Evolutionary conservation across 148 eudicot genomes (phyloP), one percentile per base, ranked within the genome.

Genomic region (Polygonum aviculare): DNA sequence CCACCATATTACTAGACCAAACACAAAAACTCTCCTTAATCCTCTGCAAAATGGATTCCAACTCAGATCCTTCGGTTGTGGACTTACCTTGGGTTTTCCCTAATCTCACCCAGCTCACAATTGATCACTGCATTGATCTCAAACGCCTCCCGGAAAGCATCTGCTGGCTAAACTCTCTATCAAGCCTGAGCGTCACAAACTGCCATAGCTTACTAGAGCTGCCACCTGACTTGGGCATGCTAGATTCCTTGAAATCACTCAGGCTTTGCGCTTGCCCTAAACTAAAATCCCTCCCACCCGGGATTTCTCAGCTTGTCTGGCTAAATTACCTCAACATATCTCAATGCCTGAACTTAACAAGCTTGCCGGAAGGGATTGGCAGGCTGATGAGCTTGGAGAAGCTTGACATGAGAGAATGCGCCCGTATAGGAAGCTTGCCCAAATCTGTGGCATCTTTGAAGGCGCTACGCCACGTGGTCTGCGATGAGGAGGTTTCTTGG

Each of bases 361-460:
- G 54, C 75, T 88, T 92, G 14, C 93, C 94, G 5, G 91, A 87
- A 54, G 83, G 74, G 31, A 82, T 92, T n/a, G 89, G 87, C 7
- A 60, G 84, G 5, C 81, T 92, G 11, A 74, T 11, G 55, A 84
- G 85, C 10, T 80, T 92, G 69, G 91, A 92, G 80, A 89, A 86
- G 84, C 83, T 92, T 4, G 95, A 90, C 75, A 92, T 92, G 97
- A 85, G 91, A 14, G 95, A 90, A 77, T 92, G 97, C 47, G 79
- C 85, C 7, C 79, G 55, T 10, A 82, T 90, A 4, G 81, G 60
- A 74, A 72, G 72, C 22, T 81, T 92, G 76, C 97, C 97, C 0
- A 78, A 50, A 50, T 62, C 69, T 12, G 69, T 62, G 38, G 82
- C 93, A 65, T 79, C 67, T 5, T 69, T n/a, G 9, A 72, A 69